Base-by-base conservation (phyloP, 2,329 filamentous ascomycete genomes). In the Pyricularia pennisetigena region DNA sequence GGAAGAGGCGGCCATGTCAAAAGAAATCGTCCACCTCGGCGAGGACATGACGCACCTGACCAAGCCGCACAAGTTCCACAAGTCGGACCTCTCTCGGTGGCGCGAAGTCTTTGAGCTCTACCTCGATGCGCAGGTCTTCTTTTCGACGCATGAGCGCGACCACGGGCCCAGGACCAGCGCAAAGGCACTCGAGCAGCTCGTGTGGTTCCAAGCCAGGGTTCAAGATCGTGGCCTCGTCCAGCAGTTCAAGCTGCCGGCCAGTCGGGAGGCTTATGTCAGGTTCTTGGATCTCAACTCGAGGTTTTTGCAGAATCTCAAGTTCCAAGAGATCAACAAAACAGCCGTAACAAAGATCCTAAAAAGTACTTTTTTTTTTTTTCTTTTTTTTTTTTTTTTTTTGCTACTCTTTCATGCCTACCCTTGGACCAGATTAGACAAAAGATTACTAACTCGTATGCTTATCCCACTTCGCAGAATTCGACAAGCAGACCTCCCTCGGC, bases 341-440 rank as follows among this genome's bases (percentile, higher is more conserved):
- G 93, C 93, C 0, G 87, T 95, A 73, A 82, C 81, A 41, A 97
- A 97, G 77, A 97, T 97, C 67, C 79, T 97, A 67, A 97, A 97
- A 77, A 97, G 89, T 90, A 76, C 70, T 85, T 77, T 66, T 63
- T 32, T 23, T 10, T 3, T 65, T 10, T n/a, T 29, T 12, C 5
- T 6, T 32, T 14, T 14, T 6, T 35, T 30, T 29, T 32, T 65
- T n/a, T n/a, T n/a, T 85, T 77, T 66, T 63, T 32, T 23, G 4
- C 9, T 10, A 7, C 9, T 10, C 32, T 14, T 14, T 4, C 4
- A 14, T 35, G 9, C 32, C 14, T 14, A 35, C 2, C 12, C 12
- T 35, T 35, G 9, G 14, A 2, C 12, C 12, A 6, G 32, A 35
- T 12, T 12, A 12, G 32, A 35, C n/a, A 35, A 32, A 32, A 32